Percentiles rank a stretch among this genome's conserved stretches.
Evolutionary conservation across 441 rosid species (phyloP).

Genomic region (Populus tomentosa): DNA sequence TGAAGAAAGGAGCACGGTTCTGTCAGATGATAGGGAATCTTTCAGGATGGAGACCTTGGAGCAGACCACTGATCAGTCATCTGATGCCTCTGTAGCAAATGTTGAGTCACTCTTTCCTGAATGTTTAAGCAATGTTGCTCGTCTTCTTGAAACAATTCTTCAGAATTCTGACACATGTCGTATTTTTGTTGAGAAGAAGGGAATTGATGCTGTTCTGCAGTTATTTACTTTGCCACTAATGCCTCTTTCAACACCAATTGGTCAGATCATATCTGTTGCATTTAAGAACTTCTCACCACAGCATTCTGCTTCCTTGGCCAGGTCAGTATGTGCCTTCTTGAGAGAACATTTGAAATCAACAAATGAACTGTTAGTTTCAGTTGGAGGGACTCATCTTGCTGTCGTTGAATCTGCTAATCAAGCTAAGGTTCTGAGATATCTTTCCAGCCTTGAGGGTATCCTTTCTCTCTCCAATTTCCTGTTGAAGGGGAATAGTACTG

Average conservation of each 20-base stretch:
- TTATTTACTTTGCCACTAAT: conserved; percentile 72
- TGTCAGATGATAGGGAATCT: too few species aligned
- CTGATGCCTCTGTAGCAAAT: too few species aligned
- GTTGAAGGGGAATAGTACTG: conserved; percentile 75
- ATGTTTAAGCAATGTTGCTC: too few species aligned
- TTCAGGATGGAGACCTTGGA: too few species aligned
- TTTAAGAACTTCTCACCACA: conserved; percentile 94
- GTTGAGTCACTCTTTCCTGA: too few species aligned
- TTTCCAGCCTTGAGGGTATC: conserved; percentile 77
- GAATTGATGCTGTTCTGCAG: conserved; percentile 42
- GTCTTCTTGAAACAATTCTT: too few species aligned
- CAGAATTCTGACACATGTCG: too few species aligned
- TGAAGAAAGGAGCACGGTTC: too few species aligned
- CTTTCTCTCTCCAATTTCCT: conserved; percentile 75
- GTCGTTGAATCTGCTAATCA: conserved; percentile 51
- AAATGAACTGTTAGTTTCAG: conserved; percentile 49
- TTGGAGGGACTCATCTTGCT: conserved; percentile 64
- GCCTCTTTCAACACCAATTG: conserved; percentile 79
- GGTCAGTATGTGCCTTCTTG: conserved; percentile 70
- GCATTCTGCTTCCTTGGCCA: conserved; percentile 82
- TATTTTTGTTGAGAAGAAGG: too few species aligned
- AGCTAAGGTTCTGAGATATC: conserved; percentile 55
- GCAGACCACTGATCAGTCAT: too few species aligned
- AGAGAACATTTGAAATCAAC: conserved; percentile 70
- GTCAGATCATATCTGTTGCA: conserved; percentile 78